A percentile compares a stretch with the other conserved stretches of the same genome.
These are phyloP conservation scores for Malus hybrid DNA, from an alignment of 331 rosid species.

Conservation along the genomic window DNA sequence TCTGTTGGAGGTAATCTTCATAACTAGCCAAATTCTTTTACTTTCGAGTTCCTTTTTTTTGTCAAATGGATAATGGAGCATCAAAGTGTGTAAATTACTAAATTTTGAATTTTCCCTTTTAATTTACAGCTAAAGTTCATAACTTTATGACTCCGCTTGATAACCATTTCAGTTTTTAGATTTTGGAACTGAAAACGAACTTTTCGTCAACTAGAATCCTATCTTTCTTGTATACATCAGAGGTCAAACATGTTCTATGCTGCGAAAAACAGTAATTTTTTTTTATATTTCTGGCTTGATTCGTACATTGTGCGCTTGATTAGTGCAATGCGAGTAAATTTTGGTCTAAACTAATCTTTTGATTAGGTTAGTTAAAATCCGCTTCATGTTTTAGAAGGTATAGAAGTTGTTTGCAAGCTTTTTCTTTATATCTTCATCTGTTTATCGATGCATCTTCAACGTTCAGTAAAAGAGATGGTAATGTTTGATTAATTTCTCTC, in stretches of 20 bases:
- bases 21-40: background rate
- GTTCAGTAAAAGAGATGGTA: background rate
- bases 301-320: too few species aligned
- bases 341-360: too few species aligned
- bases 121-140: background rate
- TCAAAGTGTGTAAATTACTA: background rate
- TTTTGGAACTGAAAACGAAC: background rate
- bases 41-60: background rate
- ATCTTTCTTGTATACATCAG: background rate
- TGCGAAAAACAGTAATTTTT: background rate
- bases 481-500: background rate
- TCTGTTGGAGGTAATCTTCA: constrained; percentile 71
- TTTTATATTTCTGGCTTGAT: background rate
- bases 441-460: background rate
- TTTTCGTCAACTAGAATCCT: background rate
- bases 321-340: too few species aligned
- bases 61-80: background rate
- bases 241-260: background rate
- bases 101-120: background rate
- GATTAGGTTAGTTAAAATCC: too few species aligned
- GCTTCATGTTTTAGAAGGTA: background rate
- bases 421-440: background rate
- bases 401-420: background rate
- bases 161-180: too few species aligned
- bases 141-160: too few species aligned